phyloP scores from a whole-genome alignment of 1,139 yeast species.

The Sugiyamaella xylanicola region DNA sequence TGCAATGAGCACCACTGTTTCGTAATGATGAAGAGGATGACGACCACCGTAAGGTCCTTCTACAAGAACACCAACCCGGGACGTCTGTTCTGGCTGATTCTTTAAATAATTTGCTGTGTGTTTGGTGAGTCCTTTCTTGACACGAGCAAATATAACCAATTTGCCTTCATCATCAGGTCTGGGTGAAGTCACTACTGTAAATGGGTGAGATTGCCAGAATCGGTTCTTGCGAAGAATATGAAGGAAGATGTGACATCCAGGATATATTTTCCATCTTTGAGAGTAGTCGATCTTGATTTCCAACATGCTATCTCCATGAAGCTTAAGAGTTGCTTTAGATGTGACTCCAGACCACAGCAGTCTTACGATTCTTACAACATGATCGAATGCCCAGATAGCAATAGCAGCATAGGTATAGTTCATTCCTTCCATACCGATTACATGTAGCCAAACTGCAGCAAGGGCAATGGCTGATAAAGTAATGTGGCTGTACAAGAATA shows the following conservation, averaged over 20 bases:
- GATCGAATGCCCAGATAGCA: constrained; percentile 47
- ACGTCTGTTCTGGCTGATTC: constrained; percentile 27
- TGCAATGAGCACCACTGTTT: constrained; percentile 53
- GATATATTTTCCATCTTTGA: constrained; percentile 45
- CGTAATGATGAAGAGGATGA: constrained; percentile 54
- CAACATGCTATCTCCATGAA: constrained; percentile 35
- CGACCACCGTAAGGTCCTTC: constrained; percentile 63
- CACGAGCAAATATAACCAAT: constrained; percentile 22
- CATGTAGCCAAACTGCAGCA: constrained; percentile 62
- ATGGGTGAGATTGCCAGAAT: constrained; percentile 69
- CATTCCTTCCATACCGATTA: constrained; percentile 36
- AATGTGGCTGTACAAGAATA: constrained; percentile 62
- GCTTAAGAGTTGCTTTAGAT: constrained; percentile 44
- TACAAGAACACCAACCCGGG: constrained; percentile 37
- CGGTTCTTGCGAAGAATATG: constrained; percentile 38
- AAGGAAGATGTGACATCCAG: constrained; percentile 16
- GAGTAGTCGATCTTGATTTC: constrained; percentile 37
- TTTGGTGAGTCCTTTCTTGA: constrained; percentile 28
- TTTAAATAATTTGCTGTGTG: constrained; percentile 24
- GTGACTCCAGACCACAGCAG: constrained; percentile 45
- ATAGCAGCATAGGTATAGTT: constrained; percentile 45
- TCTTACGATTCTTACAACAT: constrained; percentile 7
- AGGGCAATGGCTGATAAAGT: constrained; percentile 58
- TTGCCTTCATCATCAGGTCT: constrained; percentile 22
- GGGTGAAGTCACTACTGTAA: constrained; percentile 52